Evolutionary conservation across 225 moss, liverwort and hornwort species (phyloP), one percentile per base, ranked within the genome.

Genomic region (Thuidium tamariscinum): DNA sequence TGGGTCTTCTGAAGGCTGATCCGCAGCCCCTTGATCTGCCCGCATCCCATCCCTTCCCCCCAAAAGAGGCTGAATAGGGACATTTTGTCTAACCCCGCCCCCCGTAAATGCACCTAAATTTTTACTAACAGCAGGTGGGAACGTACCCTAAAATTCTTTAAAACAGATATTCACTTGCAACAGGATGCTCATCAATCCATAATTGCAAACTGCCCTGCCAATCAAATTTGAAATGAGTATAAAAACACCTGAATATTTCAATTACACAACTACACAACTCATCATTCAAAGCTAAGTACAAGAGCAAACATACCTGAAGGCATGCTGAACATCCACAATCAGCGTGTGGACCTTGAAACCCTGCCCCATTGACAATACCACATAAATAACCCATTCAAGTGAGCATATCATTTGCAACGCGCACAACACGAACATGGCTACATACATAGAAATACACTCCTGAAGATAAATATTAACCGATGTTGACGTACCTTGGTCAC

Each of bases 341-440:
- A 99, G 92, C 86, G 94, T 86, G 41, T 91, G 90, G 74, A 97
- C 88, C 92, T 96, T 92, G 79, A 99, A 99, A 87, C 90, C 93
- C 96, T 95, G 92, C 34, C 16, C 74, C n/a, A 39, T 56, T 77
- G 81, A 79, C 16, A 67, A 65, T 23, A 82, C 52, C 82, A 51
- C 70, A 83, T 23, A 17, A 76, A 59, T n/a, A n/a, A 42, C 13
- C 64, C 64, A 67, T 30, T 83, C 42, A 66, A 59, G 32, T 56
- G 56, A 76, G 39, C 44, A 60, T 65, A 7, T 27, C 65, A 46
- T 64, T 44, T 16, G n/a, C 7, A 41, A 71, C 36, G 39, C 52
- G 52, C 23, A n/a, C 64, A 71, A n/a, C 63, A 34, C 77, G 14
- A 72, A 71, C 66, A 85, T 44, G 77, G 67, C 11, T 13, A 68